Evolutionary conservation across 805 yeast species (phyloP), one percentile per base, ranked within the genome.

Genomic region (Priceomyces castillae): DNA sequence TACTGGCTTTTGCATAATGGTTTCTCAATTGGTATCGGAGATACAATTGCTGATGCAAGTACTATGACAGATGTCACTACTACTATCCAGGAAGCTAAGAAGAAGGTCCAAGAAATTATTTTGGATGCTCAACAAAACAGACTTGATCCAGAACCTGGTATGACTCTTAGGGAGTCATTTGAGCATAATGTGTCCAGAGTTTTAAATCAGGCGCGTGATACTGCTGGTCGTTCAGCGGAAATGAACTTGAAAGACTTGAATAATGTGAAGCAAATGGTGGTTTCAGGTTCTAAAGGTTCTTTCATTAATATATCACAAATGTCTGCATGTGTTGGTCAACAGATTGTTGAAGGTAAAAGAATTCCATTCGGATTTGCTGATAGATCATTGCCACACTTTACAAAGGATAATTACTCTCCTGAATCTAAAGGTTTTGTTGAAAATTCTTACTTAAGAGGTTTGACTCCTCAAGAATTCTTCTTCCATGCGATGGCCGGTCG

Each of bases 261-360:
- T 64, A 92, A 92, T 59, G 99, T 94, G 53, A 94, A 94, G 64
- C 99, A 94, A 76, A 94, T 94, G 99, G 99, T 94, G 40, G 85
- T 92, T 52, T 94, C 99, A 11, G 99, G 99, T 59, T 94, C 99
- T 25, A 94, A 94, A 71, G 99, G 99, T 76, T 94, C 99, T 12
- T 94, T 92, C 67, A 94, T 94, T 67, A 94, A 94, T 66, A 94
- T 94, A 64, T 95, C 99, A 18, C 98, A 90, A 73, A 94, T 94
- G 99, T 90, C 97, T 33, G 99, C 99, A 9, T 94, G 99, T 85
- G 99, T 94, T 22, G 99, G 99, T 58, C 99, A 94, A 69, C 99
- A 94, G 65, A 94, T 95, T 70, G 99, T 94, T 37, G 99, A 94
- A 73, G 99, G 99, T 80, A 94, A 88, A 67, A 95, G 99, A 79